A percentile compares a stretch with the other conserved stretches of the same genome.
These are phyloP conservation scores for Tetracladium maxilliforme DNA, from an alignment of 2,329 filamentous ascomycete species.

Conservation along the genomic window DNA sequence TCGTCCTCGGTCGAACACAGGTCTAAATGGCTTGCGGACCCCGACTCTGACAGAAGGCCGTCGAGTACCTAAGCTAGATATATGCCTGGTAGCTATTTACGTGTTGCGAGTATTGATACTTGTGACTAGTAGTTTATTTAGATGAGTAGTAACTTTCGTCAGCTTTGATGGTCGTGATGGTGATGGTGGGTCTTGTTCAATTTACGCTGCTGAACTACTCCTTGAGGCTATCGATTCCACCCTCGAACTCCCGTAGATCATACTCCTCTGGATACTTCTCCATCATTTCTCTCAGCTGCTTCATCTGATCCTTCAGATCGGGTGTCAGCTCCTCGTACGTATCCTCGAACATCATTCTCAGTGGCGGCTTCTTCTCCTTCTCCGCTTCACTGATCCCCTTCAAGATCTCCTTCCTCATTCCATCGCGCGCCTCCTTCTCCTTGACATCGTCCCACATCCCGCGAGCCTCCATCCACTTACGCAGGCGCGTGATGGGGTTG, in stretches of 20 bases:
- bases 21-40: too few species aligned
- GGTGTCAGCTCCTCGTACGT: conserved; percentile 74
- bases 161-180: too few species aligned
- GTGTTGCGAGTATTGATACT: too few species aligned
- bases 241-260: conserved; percentile 64
- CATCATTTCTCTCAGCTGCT: conserved; percentile 55
- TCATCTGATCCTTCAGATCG: conserved; percentile 59
- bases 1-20: too few species aligned
- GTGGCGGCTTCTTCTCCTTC: conserved; percentile 57
- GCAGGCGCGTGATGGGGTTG: conserved; percentile 66
- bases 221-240: conserved; percentile 50
- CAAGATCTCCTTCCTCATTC: conserved; percentile 56
- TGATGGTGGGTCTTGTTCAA: too few species aligned
- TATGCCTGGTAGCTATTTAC: too few species aligned
- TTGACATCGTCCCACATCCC: conserved; percentile 68
- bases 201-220: too few species aligned
- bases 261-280: conserved; percentile 84
- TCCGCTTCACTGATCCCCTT: conserved; percentile 70
- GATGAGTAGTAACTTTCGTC: too few species aligned
- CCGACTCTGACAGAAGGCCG: too few species aligned
- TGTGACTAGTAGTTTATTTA: too few species aligned
- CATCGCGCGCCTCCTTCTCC: conserved; percentile 56
- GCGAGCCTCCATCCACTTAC: conserved; percentile 76
- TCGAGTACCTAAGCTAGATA: too few species aligned
- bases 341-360: conserved; percentile 62